Base-by-base conservation (phyloP, 2,329 filamentous ascomycete genomes). In the Beauveria caledonica region DNA sequence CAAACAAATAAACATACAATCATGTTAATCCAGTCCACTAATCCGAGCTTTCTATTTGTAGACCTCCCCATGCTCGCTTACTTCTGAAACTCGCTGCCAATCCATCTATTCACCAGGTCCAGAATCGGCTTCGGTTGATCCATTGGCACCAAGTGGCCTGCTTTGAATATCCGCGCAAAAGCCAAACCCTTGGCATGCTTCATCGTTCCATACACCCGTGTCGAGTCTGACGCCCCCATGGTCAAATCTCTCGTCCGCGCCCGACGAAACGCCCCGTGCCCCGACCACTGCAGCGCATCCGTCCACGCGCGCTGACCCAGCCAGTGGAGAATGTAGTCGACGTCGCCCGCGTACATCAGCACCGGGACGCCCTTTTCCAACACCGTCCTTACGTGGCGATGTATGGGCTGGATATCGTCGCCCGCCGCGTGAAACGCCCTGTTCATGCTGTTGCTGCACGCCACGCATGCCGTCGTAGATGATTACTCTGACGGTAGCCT, bases 391-490 rank as follows among this genome's bases (percentile, higher is more conserved):
- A 97, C 89, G 27, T 97, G 83, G 63, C 87, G 89, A 81, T 96
- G 90, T 86, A 89, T 97, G 50, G 94, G 94, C 83, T 96, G 88
- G 89, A 97, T 97, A 93, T 93, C 97, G 77, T 99, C 94, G 71
- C 94, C 94, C 70, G 93, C 88, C 78, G 97, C 92, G 62, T 97
- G 80, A 84, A 99, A 99, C 83, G 97, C 96, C 71, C 92, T 87
- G 85, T 97, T 97, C 78, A 97, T 95, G 76, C 97, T 90, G 69
- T 95, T 92, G 83, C 97, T 97, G 86, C 94, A 99, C 74, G 89
- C 53, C 13, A 15, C 29, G 3, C 10, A 33, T 33, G 29, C 29
- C 10, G 11, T 56, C 39, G 39, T 55, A 29, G 39, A 55, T 19
- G 39, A 44, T 55, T 15, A 55, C 39, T 45, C 39, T 45, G 25